These are phyloP conservation scores for Sugiyamaella paludigena DNA, from an alignment of 1,139 yeast species.

Conservation along the genomic window DNA sequence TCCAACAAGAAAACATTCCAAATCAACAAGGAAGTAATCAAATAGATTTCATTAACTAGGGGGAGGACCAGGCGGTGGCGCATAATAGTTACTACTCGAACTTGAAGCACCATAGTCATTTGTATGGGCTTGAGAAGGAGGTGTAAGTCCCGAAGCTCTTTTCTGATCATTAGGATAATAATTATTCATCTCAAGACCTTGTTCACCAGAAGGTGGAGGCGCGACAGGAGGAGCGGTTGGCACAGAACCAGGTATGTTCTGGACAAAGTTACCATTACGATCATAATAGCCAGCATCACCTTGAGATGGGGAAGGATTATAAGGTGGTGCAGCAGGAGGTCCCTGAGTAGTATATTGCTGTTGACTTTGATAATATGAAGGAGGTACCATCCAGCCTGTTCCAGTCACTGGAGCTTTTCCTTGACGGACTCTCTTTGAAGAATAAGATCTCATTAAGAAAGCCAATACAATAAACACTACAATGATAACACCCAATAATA, in stretches of 20 bases:
- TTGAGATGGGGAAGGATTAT: constrained; percentile 50
- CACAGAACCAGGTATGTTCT: constrained; percentile 22
- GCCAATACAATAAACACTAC: constrained; percentile 53
- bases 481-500: constrained; percentile 48
- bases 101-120: constrained; percentile 14
- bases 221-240: constrained; percentile 1
- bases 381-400: constrained; percentile 91
- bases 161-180: constrained; percentile 14
- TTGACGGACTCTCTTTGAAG: constrained; percentile 53
- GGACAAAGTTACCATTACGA: constrained; percentile 55
- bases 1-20: not conserved
- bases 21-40: not conserved
- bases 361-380: constrained; percentile 75
- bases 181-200: constrained; percentile 19
- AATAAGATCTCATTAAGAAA: constrained; percentile 43
- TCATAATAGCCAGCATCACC: constrained; percentile 84
- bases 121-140: constrained; percentile 10
- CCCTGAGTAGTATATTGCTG: constrained; percentile 45
- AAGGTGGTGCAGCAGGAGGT: constrained; percentile 37
- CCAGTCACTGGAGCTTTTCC: constrained; percentile 77
- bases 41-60: not conserved
- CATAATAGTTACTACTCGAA: constrained; percentile 8
- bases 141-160: constrained; percentile 1
- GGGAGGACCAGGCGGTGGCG: constrained; percentile 16
- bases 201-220: constrained; percentile 21